Base-by-base conservation (phyloP, 345 rosid species). In the Tarenaya hassleriana region DNA sequence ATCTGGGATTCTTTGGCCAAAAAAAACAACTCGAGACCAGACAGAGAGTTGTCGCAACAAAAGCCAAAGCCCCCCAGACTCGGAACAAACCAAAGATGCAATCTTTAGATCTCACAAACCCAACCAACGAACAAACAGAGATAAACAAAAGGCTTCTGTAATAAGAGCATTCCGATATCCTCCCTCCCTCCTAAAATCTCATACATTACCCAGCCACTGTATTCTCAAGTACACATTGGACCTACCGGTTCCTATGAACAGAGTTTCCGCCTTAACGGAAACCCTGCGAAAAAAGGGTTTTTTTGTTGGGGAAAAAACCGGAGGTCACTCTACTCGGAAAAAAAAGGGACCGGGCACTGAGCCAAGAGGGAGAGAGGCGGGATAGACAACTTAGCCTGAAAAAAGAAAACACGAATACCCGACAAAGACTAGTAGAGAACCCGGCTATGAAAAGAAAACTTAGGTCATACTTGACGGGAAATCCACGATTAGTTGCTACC, bases 221-320 rank as follows among this genome's bases (percentile, higher is more conserved):
- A 55, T 61, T 76, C 81, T 64, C 88, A 63, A 76, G 84, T 58
- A 69, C 29, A 43, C 21, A n/a, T 24, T 24, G 29, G 17, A 45
- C 66, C 66, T 82, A 72, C 64, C 33, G 64, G n/a, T n/a, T n/a
- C n/a, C n/a, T n/a, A 55, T 58, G 66, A 80, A 82, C 80, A 81
- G 83, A 57, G 65, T 63, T 58, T 69, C 64, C 16, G 7, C 9
- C 3, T 6, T 12, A 11, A 13, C 39, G 1, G 51, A 66, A 69
- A 61, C 69, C 59, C 86, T 66, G 83, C 69, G 53, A 80, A 88
- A 24, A 2, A 24, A 2, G 29, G 29, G n/a, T n/a, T n/a, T n/a
- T n/a, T 24, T 2, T 24, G 29, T 24, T 24, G 3, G 5, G 3
- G 5, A 24, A 24, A 24, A 80, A 83, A 68, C 43, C 10, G 10